Evolutionary conservation across 805 yeast genomes (phyloP).

Genomic region (Starmerella ratchasimensis): DNA sequence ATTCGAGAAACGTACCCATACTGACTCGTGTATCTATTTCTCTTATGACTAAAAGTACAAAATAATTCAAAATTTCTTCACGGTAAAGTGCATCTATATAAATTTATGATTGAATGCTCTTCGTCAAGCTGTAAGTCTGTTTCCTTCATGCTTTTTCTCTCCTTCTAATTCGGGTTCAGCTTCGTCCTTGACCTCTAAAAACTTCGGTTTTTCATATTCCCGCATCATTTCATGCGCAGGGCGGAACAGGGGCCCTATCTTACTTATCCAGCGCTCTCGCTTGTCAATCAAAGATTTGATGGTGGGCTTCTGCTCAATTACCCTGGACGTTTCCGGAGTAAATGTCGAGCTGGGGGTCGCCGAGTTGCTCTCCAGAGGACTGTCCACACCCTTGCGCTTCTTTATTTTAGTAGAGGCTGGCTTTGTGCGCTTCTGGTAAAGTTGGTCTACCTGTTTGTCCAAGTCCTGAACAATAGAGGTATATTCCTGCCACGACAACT

Average conservation of each 20-base stretch:
- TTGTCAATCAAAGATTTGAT: conserved; percentile 70
- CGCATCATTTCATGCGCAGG: conserved; percentile 58
- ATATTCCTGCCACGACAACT: conserved; percentile 90
- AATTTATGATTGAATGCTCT: not conserved
- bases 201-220: conserved; percentile 51
- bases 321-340: conserved; percentile 3
- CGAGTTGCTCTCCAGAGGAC: conserved; percentile 3
- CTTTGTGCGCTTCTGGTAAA: conserved; percentile 68
- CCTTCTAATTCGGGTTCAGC: conserved; percentile 7
- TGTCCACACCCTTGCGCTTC: conserved; percentile 31
- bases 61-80: not conserved
- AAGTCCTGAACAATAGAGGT: conserved; percentile 78
- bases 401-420: conserved; percentile 38
- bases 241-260: conserved; percentile 74
- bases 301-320: conserved; percentile 60
- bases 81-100: not conserved
- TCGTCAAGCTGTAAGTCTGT: too few relatives aligned
- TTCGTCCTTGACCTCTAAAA: conserved; percentile 32
- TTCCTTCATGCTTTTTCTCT: too few relatives aligned
- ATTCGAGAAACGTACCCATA: too few relatives aligned
- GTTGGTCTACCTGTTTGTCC: conserved; percentile 93
- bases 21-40: not conserved
- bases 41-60: not conserved
- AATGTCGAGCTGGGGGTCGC: conserved; percentile 1
- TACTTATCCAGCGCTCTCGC: conserved; percentile 73